These are phyloP conservation scores for Chaetothyriales sp. DNA, from an alignment of 2,329 filamentous ascomycete genomes.

Conservation along the genomic window DNA sequence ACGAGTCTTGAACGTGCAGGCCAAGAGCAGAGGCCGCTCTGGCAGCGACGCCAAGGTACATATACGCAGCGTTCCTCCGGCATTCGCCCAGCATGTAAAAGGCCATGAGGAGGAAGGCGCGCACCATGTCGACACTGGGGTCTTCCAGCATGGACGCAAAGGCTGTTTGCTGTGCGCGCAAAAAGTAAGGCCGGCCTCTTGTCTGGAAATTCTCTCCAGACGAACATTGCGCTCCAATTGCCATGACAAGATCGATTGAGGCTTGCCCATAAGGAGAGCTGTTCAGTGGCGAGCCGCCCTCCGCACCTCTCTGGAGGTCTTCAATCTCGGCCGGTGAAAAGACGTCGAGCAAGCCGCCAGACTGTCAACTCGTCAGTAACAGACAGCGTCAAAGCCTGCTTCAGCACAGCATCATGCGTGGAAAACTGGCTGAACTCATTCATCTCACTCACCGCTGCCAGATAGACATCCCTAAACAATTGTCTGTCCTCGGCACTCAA, in stretches of 20 bases:
- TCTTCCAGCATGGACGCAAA: slow-evolving; percentile 39
- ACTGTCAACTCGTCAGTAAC: slow-evolving; percentile 17
- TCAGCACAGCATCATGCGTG: not conserved
- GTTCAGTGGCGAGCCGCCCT: not conserved
- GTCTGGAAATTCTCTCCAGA: slow-evolving; percentile 17
- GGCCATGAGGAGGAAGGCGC: slow-evolving; percentile 40
- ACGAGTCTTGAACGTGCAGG: slow-evolving; percentile 31
- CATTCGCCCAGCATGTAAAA: slow-evolving; percentile 47
- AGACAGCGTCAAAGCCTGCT: not conserved
- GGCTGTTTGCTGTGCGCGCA: slow-evolving; percentile 32
- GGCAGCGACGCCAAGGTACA: slow-evolving; percentile 47
- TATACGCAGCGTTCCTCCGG: slow-evolving; percentile 45
- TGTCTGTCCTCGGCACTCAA: slow-evolving; percentile 21
- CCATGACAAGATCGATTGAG: slow-evolving; percentile 32
- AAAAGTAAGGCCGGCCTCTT: slow-evolving; percentile 29
- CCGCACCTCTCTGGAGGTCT: not conserved
- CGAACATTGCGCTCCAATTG: slow-evolving; percentile 38
- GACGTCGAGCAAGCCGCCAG: slow-evolving; percentile 28
- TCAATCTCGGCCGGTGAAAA: slow-evolving; percentile 20
- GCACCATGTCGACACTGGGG: slow-evolving; percentile 38
- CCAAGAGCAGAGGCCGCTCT: slow-evolving; percentile 44
- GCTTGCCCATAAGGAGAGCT: slow-evolving; percentile 10
- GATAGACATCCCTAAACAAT: slow-evolving; percentile 21
- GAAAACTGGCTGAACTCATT: not conserved
- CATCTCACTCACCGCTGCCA: slow-evolving; percentile 16